Evolutionary conservation across 345 rosid genomes (phyloP).

Genomic region (Eucalyptus albens): DNA sequence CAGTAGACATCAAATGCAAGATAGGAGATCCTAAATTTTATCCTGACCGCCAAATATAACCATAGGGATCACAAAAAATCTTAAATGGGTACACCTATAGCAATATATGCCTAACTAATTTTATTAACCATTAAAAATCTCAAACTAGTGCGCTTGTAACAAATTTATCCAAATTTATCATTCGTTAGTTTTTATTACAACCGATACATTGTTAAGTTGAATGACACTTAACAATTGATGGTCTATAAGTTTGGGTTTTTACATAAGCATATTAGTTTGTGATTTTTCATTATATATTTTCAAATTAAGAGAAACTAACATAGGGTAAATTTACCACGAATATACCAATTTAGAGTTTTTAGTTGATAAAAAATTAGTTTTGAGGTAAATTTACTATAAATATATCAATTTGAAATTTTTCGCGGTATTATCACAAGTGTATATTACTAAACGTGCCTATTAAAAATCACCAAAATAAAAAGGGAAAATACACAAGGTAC

Average conservation of each 20-base stretch:
- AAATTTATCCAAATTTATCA: too few species aligned
- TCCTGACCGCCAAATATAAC: fast-evolving
- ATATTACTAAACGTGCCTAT: not conserved
- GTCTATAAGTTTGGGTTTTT: too few species aligned
- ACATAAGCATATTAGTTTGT: fast-evolving
- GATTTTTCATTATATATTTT: too few species aligned
- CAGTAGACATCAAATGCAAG: fast-evolving
- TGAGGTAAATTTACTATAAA: fast-evolving
- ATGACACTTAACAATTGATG: fast-evolving
- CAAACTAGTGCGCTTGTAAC: fast-evolving
- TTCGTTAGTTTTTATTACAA: too few species aligned
- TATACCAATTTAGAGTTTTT: fast-evolving
- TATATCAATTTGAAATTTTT: fast-evolving
- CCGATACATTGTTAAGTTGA: fast-evolving
- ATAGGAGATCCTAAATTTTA: too few species aligned
- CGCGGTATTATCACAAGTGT: fast-evolving
- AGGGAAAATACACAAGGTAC: too few species aligned
- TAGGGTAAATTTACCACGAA: too few species aligned
- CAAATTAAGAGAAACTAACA: fast-evolving
- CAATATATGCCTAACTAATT: too few species aligned
- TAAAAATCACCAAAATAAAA: not conserved
- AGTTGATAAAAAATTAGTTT: too few species aligned
- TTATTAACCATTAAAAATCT: too few species aligned
- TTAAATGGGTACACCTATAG: fast-evolving
- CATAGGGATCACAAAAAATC: too few species aligned